These are phyloP conservation scores for Fraxinus dipetala DNA, from an alignment of 305 asterid genomes.

Conservation along the genomic window DNA sequence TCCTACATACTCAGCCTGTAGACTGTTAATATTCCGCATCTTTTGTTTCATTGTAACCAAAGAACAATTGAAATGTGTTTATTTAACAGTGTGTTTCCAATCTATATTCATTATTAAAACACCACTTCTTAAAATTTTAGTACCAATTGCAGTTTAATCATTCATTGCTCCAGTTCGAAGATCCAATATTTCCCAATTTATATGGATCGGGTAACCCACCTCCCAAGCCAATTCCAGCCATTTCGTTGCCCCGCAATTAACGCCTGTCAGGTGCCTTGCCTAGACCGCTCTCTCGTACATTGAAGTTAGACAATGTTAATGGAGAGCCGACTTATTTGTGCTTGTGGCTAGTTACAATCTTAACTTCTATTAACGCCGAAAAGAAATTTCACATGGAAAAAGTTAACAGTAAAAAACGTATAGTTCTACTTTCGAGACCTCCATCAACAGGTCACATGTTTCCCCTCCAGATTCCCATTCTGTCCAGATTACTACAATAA, in stretches of 20 bases:
- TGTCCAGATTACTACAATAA: no score
- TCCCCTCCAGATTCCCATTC: no score
- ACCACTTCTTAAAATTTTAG: conserved; percentile 29
- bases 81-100: conserved; percentile 18
- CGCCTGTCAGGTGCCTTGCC: background rate
- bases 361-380: no score
- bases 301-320: no score
- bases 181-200: background rate
- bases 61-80: conserved; percentile 27
- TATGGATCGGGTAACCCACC: background rate
- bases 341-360: no score
- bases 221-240: background rate
- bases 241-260: background rate
- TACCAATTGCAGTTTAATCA: background rate
- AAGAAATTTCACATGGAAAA: no score
- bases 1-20: background rate
- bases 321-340: no score
- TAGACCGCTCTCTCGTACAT: no score
- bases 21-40: background rate
- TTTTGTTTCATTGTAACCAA: conserved; percentile 2
- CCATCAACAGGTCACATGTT: no score
- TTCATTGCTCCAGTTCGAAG: background rate
- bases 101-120: background rate
- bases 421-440: no score
- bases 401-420: no score